Base-by-base conservation (phyloP, 2,329 filamentous ascomycete species). In the Calonectria pseudoreteaudii region DNA sequence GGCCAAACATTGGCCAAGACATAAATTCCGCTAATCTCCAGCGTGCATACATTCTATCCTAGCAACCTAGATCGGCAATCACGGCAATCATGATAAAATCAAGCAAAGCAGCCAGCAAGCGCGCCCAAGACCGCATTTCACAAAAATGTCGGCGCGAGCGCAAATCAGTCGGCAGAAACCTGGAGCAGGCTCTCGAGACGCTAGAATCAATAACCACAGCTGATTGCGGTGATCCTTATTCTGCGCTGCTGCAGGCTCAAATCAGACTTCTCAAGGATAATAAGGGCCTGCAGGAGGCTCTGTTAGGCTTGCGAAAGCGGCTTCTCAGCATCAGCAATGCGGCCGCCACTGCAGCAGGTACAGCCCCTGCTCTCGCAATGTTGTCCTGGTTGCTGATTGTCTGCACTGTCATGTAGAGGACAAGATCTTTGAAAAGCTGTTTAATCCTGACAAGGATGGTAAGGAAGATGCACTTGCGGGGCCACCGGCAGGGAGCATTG, bases 101-200 rank as follows among this genome's bases (percentile, higher is more conserved):
- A 47, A 47, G 10, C 6, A 47, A 47, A 47, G 44, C n/a, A 47
- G 44, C n/a, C 44, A 47, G 10, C 44, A 56, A 56, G 9, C 52
- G 52, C 18, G 52, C 52, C 28, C 52, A 56, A 7, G 30, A 56
- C 13, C 28, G 52, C 4, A 56, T 56, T n/a, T 56, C 52, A 11
- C 52, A 56, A n/a, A 20, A 56, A 34, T 56, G 52, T n/a, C 52
- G 52, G 3, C 52, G 52, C n/a, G 52, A 56, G 52, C 52, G 52
- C 18, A 56, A 20, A n/a, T 56, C 30, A 34, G 52, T 20, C 9
- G 23, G 28, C 3, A 26, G 30, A 16, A 28, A n/a, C 30, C n/a
- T 56, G 30, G 20, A 56, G 28, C 52, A n/a, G 9, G 18, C 52
- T n/a, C 18, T 56, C 2, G 16, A 30, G 9, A n/a, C 52, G 18